A percentile compares a stretch with the other conserved stretches of the same genome.
phyloP scores from a whole-genome alignment of 2,329 filamentous ascomycete genomes.

The Chrysoporthe deuterocubensis region DNA sequence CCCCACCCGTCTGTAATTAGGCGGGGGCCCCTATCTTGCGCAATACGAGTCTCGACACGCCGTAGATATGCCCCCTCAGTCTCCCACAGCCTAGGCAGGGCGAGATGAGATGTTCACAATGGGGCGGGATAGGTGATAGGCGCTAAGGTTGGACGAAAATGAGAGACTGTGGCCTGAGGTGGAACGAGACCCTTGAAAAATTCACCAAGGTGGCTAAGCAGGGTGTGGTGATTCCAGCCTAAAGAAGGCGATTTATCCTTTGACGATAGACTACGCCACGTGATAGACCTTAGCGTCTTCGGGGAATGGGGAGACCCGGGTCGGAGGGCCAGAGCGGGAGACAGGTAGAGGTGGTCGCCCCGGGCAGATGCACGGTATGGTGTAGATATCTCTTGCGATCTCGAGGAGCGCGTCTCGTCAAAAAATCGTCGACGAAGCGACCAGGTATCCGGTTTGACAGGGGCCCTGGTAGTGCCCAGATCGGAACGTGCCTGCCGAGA shows the following conservation, averaged over 20 bases:
- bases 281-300: not conserved
- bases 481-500: conserved; percentile 16
- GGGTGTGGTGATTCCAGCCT: not conserved
- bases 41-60: conserved; percentile 19
- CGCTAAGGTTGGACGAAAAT: not conserved
- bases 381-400: not conserved
- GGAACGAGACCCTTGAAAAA: conserved; percentile 3
- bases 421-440: not conserved
- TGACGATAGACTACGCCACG: not conserved
- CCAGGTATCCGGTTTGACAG: not conserved
- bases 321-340: not conserved
- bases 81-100: not conserved
- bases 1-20: conserved; percentile 19
- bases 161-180: conserved; percentile 25
- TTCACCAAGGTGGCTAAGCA: not conserved
- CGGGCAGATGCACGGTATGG: not conserved
- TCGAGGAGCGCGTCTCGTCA: not conserved
- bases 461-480: not conserved
- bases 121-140: not conserved
- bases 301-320: too few relatives aligned
- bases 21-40: conserved; percentile 17
- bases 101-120: conserved; percentile 16
- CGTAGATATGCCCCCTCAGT: conserved; percentile 11
- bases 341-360: not conserved
- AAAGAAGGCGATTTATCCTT: not conserved